These are phyloP conservation scores for Trypanosoma lewisi DNA, from an alignment of 208 protist genomes.

Conservation along the genomic window DNA sequence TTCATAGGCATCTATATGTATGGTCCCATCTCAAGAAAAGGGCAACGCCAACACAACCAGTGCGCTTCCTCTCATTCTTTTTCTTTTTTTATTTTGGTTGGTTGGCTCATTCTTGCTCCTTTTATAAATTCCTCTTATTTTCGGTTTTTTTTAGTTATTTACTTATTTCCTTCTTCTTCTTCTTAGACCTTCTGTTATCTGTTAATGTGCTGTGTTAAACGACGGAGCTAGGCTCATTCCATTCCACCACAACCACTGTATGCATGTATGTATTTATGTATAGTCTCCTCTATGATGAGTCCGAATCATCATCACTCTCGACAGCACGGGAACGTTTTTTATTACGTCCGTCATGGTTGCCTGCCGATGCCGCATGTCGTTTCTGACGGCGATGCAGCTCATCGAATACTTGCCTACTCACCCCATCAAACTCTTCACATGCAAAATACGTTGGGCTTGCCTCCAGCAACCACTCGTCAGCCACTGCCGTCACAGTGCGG, in stretches of 20 bases:
- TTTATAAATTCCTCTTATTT: background rate
- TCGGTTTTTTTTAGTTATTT: background rate
- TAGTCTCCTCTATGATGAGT: constrained; percentile 15
- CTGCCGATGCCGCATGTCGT: constrained; percentile 10
- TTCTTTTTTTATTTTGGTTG: background rate
- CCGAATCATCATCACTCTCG: constrained; percentile 18
- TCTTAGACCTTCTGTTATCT: background rate
- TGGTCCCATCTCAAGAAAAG: too few relatives aligned
- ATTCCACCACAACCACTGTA: background rate
- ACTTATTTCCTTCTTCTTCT: background rate
- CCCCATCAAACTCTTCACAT: constrained; percentile 73
- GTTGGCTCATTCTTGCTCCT: too few relatives aligned
- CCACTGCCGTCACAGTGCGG: constrained; percentile 94
- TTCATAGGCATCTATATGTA: too few relatives aligned
- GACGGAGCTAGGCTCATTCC: background rate
- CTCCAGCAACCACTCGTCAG: constrained; percentile 93
- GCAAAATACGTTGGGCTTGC: constrained; percentile 87
- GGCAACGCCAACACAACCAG: too few relatives aligned
- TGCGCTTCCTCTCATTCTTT: background rate
- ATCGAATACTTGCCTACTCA: constrained; percentile 74
- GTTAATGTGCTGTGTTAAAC: background rate
- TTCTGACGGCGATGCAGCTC: constrained; percentile 60
- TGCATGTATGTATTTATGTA: background rate
- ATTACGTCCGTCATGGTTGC: background rate
- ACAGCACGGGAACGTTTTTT: constrained; percentile 29